Conservation (phyloP, 106 monocot genomes). For the Dioscorea alata region DNA sequence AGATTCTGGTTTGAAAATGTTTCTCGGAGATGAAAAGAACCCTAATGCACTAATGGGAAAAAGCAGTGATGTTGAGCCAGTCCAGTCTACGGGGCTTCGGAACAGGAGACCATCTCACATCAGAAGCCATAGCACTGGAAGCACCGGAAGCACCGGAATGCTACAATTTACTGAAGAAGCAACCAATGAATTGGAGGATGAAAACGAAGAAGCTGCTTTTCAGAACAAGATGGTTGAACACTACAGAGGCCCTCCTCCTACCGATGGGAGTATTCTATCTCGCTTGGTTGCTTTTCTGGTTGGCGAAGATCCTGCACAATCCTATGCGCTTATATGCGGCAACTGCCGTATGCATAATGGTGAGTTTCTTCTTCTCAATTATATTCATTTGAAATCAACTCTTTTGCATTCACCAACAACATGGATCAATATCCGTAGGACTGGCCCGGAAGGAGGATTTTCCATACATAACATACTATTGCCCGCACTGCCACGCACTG, state of each 20-base stretch:
- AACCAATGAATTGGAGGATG: slow-evolving; percentile 9
- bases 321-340: slow-evolving; percentile 83
- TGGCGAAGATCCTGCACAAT: slow-evolving; percentile 84
- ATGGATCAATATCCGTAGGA: slow-evolving; percentile 35
- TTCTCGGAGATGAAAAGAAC: slow-evolving; percentile 63
- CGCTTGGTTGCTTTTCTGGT: slow-evolving; percentile 77
- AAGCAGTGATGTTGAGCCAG: slow-evolving; percentile 45
- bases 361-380: slow-evolving; percentile 7
- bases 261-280: slow-evolving; percentile 67
- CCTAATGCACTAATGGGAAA: slow-evolving; percentile 3
- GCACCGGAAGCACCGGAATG: slow-evolving; percentile 37
- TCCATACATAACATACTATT: slow-evolving; percentile 76
- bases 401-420: too few relatives aligned
- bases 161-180: slow-evolving; percentile 29
- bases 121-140: slow-evolving; percentile 29
- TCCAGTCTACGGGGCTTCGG: slow-evolving; percentile 48
- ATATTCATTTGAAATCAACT: too few relatives aligned
- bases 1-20: slow-evolving; percentile 78
- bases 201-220: slow-evolving; percentile 22
- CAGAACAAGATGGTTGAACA: slow-evolving; percentile 41
- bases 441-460: slow-evolving; percentile 92
- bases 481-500: slow-evolving; percentile 76
- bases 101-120: slow-evolving; percentile 48
- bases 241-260: slow-evolving; percentile 39
- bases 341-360: slow-evolving; percentile 82